Base-by-base conservation (phyloP, 768 basidiomycete genomes). In the Lentinula sp. region DNA sequence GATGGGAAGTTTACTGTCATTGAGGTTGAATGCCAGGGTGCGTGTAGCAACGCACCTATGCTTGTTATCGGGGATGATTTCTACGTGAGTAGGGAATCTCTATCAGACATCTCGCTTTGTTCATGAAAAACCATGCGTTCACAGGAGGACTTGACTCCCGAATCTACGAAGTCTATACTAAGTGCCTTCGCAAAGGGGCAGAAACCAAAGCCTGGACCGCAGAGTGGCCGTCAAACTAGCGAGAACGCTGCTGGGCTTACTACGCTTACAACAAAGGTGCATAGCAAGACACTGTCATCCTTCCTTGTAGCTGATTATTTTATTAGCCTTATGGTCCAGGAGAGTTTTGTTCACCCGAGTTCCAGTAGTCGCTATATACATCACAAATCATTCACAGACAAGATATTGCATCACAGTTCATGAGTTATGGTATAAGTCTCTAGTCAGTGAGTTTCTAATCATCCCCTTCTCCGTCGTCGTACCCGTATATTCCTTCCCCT, bases 21-120 rank as follows among this genome's bases (percentile, higher is more conserved):
- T 61, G 97, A 99, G 75, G 97, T 98, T 33, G 97, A 99, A 77
- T 99, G 97, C 74, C 88, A 98, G 69, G 97, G 97, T 60, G 96
- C 97, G 58, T 99, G 97, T 78, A 93, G 90, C 68, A 99, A 98
- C 76, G 97, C 94, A 32, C 93, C 92, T 49, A 98, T 98, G 97
- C 80, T 99, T 74, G 94, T 88, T 62, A 82, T 99, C 68, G 89
- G 90, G 32, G 97, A 99, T 70, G 94, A 98, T 73, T 99, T 95
- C 78, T 99, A 97, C 72, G 94, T 93, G 69, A 63, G 90, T 48
- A 23, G 46, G 6, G 16, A 43, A 76, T 4, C 35, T 23, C 12
- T 20, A 9, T 37, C 33, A 4, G 15, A 6, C 36, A 7, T 46
- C 28, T 16, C n/a, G 4, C 28, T n/a, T 3, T 46, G 8, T 23